phyloP scores from a whole-genome alignment of 148 eudicot species.

The Persicaria maculosa region DNA sequence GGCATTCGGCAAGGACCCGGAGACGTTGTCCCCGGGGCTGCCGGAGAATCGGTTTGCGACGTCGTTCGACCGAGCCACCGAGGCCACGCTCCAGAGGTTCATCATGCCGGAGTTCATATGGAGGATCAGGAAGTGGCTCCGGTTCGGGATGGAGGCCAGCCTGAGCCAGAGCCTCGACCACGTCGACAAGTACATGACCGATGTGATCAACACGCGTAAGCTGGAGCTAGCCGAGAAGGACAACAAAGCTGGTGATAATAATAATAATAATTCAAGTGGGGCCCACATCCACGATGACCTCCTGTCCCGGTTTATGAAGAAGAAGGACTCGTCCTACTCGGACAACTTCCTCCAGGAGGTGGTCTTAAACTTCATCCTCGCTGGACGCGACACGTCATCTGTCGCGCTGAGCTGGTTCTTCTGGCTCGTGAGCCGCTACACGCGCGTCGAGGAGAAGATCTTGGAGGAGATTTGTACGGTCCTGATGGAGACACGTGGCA shows the following conservation, averaged over 20 bases:
- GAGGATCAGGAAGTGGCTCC: conserved; percentile 62
- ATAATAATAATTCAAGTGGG: conserved; percentile 14
- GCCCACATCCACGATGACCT: conserved; percentile 51
- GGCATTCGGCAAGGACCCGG: conserved; percentile 80
- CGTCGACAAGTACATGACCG: conserved; percentile 60
- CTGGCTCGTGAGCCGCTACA: conserved; percentile 48
- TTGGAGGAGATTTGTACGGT: conserved; percentile 55
- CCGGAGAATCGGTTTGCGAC: conserved; percentile 60
- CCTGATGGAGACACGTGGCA: conserved; percentile 63
- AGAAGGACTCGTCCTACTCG: conserved; percentile 51
- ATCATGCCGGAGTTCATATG: conserved; percentile 73
- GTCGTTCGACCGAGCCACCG: conserved; percentile 82
- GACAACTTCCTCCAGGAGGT: conserved; percentile 78
- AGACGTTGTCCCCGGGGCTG: conserved; percentile 56
- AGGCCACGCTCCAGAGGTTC: conserved; percentile 74
- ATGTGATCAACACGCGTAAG: conserved; percentile 66
- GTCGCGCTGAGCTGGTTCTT: conserved; percentile 97
- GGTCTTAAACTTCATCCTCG: conserved; percentile 78
- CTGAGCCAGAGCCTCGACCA: conserved; percentile 49
- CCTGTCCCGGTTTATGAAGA: conserved; percentile 81
- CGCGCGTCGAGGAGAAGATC: conserved; percentile 59
- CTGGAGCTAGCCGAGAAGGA: conserved; percentile 35
- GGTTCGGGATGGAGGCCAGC: conserved; percentile 63
- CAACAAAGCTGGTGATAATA: background rate
- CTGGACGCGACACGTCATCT: conserved; percentile 96